phyloP scores from a whole-genome alignment of 768 basidiomycete genomes.

The Pulveroboletus ravenelii region DNA sequence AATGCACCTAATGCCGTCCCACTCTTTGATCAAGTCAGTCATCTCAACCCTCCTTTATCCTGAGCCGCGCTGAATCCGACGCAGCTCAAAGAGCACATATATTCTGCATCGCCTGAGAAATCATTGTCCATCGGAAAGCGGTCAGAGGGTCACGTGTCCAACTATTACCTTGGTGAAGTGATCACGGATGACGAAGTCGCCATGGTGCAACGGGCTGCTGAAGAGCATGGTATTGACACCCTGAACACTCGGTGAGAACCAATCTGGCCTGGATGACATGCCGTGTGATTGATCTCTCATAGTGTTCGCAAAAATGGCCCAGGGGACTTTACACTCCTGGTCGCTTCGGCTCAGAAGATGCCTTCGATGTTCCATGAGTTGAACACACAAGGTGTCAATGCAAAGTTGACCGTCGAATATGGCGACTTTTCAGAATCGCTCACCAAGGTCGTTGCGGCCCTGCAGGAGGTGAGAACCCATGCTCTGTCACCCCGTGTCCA shows the following conservation, averaged over 20 bases:
- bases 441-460: conserved; percentile 47
- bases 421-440: conserved; percentile 69
- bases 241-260: conserved; percentile 69
- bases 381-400: conserved; percentile 36
- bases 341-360: conserved; percentile 60
- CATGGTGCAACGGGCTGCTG: conserved; percentile 68
- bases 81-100: conserved; percentile 73
- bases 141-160: conserved; percentile 68
- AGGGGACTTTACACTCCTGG: conserved; percentile 60
- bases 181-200: conserved; percentile 77
- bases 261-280: neutral
- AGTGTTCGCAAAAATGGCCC: conserved; percentile 70
- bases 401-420: conserved; percentile 61
- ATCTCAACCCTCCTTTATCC: neutral
- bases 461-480: conserved; percentile 46
- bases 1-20: conserved; percentile 50
- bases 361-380: conserved; percentile 43
- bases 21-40: conserved; percentile 59
- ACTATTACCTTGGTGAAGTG: conserved; percentile 77
- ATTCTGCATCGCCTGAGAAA: conserved; percentile 57
- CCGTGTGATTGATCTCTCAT: neutral
- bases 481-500: neutral
- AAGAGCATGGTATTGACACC: conserved; percentile 69
- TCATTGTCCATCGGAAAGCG: conserved; percentile 79
- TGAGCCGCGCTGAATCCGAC: conserved; percentile 2